phyloP scores from a whole-genome alignment of 805 yeast genomes.

The Candida anglica region DNA sequence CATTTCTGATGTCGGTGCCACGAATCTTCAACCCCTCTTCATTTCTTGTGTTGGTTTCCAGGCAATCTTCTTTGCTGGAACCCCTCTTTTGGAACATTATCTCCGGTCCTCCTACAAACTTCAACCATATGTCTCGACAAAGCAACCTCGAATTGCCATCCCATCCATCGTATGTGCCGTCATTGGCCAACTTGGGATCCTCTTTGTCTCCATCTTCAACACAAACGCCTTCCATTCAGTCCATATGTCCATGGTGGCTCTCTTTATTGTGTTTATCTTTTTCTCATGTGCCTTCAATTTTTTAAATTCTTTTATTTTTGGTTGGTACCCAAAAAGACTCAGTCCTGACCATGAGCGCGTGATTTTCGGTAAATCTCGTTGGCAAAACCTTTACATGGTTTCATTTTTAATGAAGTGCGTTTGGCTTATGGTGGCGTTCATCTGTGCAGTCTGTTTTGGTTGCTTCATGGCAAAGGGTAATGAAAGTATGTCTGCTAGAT shows the following conservation, averaged over 20 bases:
- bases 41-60: conserved; percentile 75
- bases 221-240: conserved; percentile 53
- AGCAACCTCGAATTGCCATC: conserved; percentile 43
- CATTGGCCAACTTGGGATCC: conserved; percentile 67
- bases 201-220: conserved; percentile 71
- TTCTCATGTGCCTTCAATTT: conserved; percentile 40
- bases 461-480: conserved; percentile 29
- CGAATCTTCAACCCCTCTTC: conserved; percentile 79
- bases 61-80: conserved; percentile 66
- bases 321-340: conserved; percentile 31
- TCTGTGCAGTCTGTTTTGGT: conserved; percentile 69
- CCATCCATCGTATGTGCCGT: conserved; percentile 40
- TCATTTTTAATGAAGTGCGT: conserved; percentile 51
- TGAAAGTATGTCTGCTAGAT: conserved; percentile 50
- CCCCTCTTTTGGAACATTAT: conserved; percentile 58
- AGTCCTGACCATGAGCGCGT: conserved; percentile 37
- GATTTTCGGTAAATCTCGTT: conserved; percentile 32
- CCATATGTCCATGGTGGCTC: conserved; percentile 66
- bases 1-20: conserved; percentile 85
- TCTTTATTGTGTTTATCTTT: conserved; percentile 68
- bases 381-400: conserved; percentile 39
- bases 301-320: conserved; percentile 34
- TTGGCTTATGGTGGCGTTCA: conserved; percentile 68
- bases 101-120: conserved; percentile 57
- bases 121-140: conserved; percentile 44